phyloP scores from a whole-genome alignment of 257 asterid genomes.

The Jasminum sambac region DNA sequence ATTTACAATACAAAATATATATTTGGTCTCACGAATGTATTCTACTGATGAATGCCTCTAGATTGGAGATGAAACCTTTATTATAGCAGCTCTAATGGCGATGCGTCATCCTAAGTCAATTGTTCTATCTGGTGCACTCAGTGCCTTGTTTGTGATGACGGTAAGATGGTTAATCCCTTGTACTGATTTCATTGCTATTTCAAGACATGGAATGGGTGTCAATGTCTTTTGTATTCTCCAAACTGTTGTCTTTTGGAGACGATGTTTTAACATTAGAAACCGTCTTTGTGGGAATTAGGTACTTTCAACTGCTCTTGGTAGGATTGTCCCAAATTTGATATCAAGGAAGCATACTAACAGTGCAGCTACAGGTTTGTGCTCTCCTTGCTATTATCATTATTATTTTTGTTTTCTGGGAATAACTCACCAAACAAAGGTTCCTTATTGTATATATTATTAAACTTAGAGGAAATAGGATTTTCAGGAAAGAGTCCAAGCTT shows the following conservation, averaged over 20 bases:
- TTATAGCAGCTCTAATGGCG: conserved; percentile 98
- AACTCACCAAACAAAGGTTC: not conserved
- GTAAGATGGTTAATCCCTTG: conserved; percentile 41
- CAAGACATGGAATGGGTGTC: not conserved
- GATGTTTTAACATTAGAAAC: conserved; percentile 16
- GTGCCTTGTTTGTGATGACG: conserved; percentile 94
- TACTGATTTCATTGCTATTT: conserved; percentile 4
- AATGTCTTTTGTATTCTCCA: not conserved
- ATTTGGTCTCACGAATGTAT: conserved; percentile 11
- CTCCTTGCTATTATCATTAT: conserved; percentile 4
- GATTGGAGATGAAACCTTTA: conserved; percentile 96
- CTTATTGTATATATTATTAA: too few species aligned
- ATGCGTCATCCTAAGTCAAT: conserved; percentile 98
- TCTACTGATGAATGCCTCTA: conserved; percentile 37
- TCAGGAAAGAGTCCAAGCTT: not conserved
- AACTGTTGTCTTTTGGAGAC: conserved; percentile 16
- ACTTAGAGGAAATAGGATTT: not conserved
- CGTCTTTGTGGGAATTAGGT: conserved; percentile 43
- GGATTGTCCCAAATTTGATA: conserved; percentile 95
- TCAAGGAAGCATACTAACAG: conserved; percentile 97
- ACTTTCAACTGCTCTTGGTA: conserved; percentile 94
- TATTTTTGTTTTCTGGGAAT: not conserved
- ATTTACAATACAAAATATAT: not conserved
- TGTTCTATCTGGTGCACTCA: conserved; percentile 94
- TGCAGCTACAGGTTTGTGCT: conserved; percentile 71